phyloP scores from a whole-genome alignment of 2,329 filamentous ascomycete species.

The Talaromyces rugulosus region DNA sequence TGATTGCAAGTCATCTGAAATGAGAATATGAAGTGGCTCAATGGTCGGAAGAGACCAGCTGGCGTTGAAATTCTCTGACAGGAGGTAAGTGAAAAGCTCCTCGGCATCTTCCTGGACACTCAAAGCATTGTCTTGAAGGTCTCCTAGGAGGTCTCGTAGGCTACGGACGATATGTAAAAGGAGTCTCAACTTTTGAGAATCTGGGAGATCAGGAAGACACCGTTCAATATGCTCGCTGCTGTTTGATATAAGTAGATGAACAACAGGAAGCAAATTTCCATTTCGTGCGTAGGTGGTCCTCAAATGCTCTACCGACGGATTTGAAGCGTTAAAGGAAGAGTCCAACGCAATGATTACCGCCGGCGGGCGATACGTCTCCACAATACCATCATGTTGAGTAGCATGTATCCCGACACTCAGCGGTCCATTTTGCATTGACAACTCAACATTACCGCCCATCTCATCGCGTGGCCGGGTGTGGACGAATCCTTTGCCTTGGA shows the following conservation, averaged over 20 bases:
- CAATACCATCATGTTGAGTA: conserved; percentile 24
- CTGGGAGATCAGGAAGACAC: conserved; percentile 36
- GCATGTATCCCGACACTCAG: conserved; percentile 35
- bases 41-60: conserved; percentile 36
- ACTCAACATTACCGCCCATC: conserved; percentile 28
- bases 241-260: conserved; percentile 43
- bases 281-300: conserved; percentile 32
- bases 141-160: conserved; percentile 33
- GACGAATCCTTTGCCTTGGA: conserved; percentile 37
- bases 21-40: conserved; percentile 33
- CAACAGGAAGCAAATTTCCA: conserved; percentile 36
- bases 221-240: conserved; percentile 43
- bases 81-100: conserved; percentile 30
- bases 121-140: conserved; percentile 39
- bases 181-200: conserved; percentile 29
- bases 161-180: conserved; percentile 31
- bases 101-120: conserved; percentile 38
- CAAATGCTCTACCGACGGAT: conserved; percentile 36
- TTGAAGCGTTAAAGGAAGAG: conserved; percentile 36
- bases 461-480: conserved; percentile 28
- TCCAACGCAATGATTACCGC: conserved; percentile 43
- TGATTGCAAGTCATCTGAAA: conserved; percentile 19
- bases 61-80: conserved; percentile 32
- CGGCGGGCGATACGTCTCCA: conserved; percentile 31
- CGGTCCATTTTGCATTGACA: conserved; percentile 32